Conservation (phyloP, 352 stramenopile species). For the Pythium folliculosum region DNA sequence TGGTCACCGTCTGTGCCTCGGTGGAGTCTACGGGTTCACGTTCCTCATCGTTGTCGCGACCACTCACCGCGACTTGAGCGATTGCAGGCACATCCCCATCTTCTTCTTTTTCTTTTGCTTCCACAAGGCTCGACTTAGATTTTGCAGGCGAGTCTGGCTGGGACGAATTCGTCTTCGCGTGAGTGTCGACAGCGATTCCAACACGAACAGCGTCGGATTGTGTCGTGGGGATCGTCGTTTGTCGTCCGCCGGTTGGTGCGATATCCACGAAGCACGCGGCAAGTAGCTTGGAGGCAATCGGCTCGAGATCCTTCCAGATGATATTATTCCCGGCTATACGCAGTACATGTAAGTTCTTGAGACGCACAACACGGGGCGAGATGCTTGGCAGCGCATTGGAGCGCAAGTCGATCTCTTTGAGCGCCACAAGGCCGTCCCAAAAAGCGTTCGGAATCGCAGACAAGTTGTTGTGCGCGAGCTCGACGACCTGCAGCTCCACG, state of each 20-base stretch:
- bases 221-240: not conserved
- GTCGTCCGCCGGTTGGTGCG: not conserved
- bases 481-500: slow-evolving; percentile 37
- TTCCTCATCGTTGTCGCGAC: no score
- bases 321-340: slow-evolving; percentile 4
- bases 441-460: slow-evolving; percentile 24
- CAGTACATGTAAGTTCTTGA: slow-evolving; percentile 4
- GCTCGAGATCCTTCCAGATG: slow-evolving; percentile 11
- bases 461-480: slow-evolving; percentile 67
- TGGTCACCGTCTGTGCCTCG: no score
- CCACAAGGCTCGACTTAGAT: no score
- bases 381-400: slow-evolving; percentile 22
- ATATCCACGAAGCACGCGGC: slow-evolving; percentile 1
- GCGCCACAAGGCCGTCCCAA: slow-evolving; percentile 32
- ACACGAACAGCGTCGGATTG: not conserved
- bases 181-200: no score
- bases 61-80: no score
- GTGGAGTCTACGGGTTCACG: no score
- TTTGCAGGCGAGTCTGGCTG: no score
- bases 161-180: no score
- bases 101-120: no score
- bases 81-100: no score
- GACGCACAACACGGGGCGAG: slow-evolving; percentile 18
- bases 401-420: slow-evolving; percentile 44
- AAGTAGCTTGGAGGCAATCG: slow-evolving; percentile 11